A percentile compares a stretch with the other conserved stretches of the same genome.
These are phyloP conservation scores for Erodium trifolium DNA, from an alignment of 441 rosid genomes.

Conservation along the genomic window DNA sequence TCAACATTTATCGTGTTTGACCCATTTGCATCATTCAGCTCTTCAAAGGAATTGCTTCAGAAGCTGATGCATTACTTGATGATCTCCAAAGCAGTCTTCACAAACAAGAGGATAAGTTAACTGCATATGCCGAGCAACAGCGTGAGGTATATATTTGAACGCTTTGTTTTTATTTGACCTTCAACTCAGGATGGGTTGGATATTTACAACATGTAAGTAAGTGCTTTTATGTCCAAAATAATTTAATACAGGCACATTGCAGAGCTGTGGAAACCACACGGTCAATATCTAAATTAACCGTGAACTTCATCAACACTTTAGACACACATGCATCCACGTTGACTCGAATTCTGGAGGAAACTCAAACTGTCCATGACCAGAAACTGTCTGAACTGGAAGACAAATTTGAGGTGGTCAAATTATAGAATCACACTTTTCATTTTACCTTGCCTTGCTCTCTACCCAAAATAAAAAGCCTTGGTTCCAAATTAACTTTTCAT, in stretches of 20 bases:
- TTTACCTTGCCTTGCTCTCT: not conserved
- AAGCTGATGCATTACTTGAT: constrained; percentile 73
- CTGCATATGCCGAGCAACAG: constrained; percentile 71
- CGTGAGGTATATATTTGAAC: constrained; percentile 44
- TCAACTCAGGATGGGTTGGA: constrained; percentile 11
- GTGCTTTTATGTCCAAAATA: not conserved
- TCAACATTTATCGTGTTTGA: constrained; percentile 18
- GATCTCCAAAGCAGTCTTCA: constrained; percentile 81
- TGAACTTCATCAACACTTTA: constrained; percentile 1
- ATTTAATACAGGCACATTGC: constrained; percentile 6
- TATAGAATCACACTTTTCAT: not conserved
- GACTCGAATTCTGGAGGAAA: constrained; percentile 8
- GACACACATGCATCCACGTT: constrained; percentile 4
- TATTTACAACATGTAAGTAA: constrained; percentile 14
- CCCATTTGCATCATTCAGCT: constrained; percentile 48
- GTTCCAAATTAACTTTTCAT: not conserved
- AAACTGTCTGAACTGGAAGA: constrained; percentile 6
- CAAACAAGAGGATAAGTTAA: constrained; percentile 73
- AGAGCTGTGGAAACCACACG: constrained; percentile 9
- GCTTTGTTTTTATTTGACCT: not conserved
- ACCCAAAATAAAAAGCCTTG: not conserved
- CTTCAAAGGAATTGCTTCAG: constrained; percentile 76
- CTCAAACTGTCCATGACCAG: constrained; percentile 4
- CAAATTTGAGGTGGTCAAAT: not conserved
- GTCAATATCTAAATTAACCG: constrained; percentile 5